A percentile compares a stretch with the other conserved stretches of the same genome.
Conservation (phyloP, 129 eudicot species). For the Centella asiatica region DNA sequence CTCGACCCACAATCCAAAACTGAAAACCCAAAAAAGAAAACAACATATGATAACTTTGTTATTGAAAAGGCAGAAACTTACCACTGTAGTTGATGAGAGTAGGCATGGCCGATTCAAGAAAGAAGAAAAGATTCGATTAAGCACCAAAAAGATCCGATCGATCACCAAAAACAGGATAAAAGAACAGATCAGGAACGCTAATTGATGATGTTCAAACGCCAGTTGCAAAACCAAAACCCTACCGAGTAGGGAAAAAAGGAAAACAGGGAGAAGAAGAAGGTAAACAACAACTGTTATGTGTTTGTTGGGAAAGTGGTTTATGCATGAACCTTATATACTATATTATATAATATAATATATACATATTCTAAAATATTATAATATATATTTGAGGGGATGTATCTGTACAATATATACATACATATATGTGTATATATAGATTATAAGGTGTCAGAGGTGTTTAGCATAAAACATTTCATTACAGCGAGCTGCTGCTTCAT, state of each 20-base stretch:
- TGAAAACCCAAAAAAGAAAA: neutral
- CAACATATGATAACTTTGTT: neutral
- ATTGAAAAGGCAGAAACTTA: conserved; percentile 23
- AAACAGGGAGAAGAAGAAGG: conserved; percentile 6
- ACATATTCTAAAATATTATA: neutral
- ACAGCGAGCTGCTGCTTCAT: neutral
- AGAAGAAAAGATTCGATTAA: conserved; percentile 26
- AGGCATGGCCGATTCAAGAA: conserved; percentile 47
- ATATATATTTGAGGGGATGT: conserved; percentile 21
- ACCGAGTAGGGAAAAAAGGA: conserved; percentile 40
- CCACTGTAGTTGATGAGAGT: conserved; percentile 89
- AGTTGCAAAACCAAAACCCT: conserved; percentile 53
- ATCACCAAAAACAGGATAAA: conserved; percentile 23
- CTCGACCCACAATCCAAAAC: conserved; percentile 19
- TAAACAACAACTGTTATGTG: neutral
- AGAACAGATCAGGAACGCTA: conserved; percentile 8
- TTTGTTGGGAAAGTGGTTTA: neutral
- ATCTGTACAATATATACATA: conserved; percentile 8
- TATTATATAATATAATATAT: neutral
- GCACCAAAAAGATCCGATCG: conserved; percentile 25
- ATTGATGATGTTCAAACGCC: conserved; percentile 23
- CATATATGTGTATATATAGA: conserved; percentile 14
- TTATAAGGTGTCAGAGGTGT: conserved; percentile 22
- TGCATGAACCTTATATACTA: neutral
- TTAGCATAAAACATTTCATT: neutral